Evolutionary conservation across 2,329 filamentous ascomycete species (phyloP), one percentile per base, ranked within the genome.

Genomic region (Penicillium sp.): DNA sequence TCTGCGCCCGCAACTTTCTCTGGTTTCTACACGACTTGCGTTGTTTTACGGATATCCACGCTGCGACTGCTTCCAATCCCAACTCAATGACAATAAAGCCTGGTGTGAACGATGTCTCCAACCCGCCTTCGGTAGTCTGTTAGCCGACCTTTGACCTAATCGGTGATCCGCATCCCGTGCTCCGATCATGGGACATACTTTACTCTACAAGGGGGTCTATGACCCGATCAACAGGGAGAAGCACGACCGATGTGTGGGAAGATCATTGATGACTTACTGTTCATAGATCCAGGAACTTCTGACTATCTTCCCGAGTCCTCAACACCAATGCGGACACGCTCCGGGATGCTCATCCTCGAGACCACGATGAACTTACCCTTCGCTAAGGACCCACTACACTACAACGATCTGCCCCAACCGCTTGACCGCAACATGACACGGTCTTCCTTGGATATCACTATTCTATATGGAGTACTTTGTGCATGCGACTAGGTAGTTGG

Each of bases 381-480:
- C 35, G 34, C 32, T 14, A 44, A 31, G 41, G 50, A 48, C 50
- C 50, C 50, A 53, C 50, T 42, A 35, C 27, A 20, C 25, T 42
- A 30, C 30, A 37, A 40, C 29, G 39, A 43, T 35, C 30, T 35
- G 33, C 32, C 50, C 41, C 44, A 52, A 50, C 45, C 37, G 37
- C 44, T 50, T 53, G 50, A 53, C 50, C 50, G 50, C 47, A 53
- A 52, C 35, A 39, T 48, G 30, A 45, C 31, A 41, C 26, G 35
- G 27, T 5, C 9, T 9, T 18, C 25, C 28, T 22, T 18, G 6
- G 15, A 32, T n/a, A n/a, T n/a, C 22, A 28, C 35, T 39, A 29
- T 22, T 27, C 30, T n/a, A n/a, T n/a, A n/a, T n/a, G n/a, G n/a
- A n/a, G n/a, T n/a, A n/a, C n/a, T n/a, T n/a, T n/a, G n/a, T n/a